Conservation (phyloP, 164 flowering plant genomes). For the Piper betle region DNA sequence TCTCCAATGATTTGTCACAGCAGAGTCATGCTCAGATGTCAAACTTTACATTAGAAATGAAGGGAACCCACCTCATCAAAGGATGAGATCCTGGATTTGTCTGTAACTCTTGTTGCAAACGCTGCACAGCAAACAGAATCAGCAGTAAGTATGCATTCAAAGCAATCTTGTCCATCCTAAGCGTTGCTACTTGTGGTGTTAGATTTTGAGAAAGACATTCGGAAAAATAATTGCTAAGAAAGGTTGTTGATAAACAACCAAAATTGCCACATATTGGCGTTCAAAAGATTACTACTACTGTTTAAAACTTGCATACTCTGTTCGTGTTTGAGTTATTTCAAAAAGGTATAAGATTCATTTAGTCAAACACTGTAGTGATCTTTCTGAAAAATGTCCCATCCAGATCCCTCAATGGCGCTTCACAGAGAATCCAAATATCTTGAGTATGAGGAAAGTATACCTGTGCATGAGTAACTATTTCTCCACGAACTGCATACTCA, state of each 20-base stretch:
- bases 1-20: not conserved
- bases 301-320: too few species aligned
- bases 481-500: slow-evolving; percentile 99
- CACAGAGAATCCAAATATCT: not conserved
- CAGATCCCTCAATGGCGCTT: not conserved
- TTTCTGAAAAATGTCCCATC: not conserved
- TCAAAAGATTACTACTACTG: too few species aligned
- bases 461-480: slow-evolving; percentile 83
- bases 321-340: too few species aligned
- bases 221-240: not conserved
- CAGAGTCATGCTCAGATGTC: not conserved
- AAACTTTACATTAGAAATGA: not conserved
- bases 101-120: slow-evolving; percentile 54
- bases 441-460: slow-evolving; percentile 14
- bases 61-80: slow-evolving; percentile 71
- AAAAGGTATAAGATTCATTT: too few species aligned
- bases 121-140: slow-evolving; percentile 26
- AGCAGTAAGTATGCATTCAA: not conserved
- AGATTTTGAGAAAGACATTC: not conserved
- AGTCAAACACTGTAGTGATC: too few species aligned
- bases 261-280: not conserved
- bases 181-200: not conserved
- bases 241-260: not conserved
- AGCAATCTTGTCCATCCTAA: not conserved
- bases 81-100: slow-evolving; percentile 64